Evolutionary conservation across 1,284 basidiomycete species (phyloP).

Genomic region (Cryptococcus wingfieldii): DNA sequence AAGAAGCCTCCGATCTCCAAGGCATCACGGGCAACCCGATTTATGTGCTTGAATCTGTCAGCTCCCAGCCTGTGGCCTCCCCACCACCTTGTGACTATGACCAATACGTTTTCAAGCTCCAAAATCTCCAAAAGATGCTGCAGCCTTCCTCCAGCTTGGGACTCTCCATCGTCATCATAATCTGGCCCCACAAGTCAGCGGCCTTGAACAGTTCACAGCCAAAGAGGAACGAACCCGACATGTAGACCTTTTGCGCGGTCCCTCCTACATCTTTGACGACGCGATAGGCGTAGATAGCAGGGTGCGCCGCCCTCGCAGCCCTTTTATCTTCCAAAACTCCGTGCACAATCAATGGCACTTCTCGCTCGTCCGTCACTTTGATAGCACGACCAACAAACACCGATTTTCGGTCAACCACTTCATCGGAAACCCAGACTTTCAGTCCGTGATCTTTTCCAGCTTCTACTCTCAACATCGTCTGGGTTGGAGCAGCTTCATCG

Average conservation of each 20-base stretch:
- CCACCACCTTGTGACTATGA: slow-evolving; percentile 61
- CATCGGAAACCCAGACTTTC: slow-evolving; percentile 62
- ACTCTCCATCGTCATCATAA: slow-evolving; percentile 90
- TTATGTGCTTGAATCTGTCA: slow-evolving; percentile 88
- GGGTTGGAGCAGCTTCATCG: not conserved
- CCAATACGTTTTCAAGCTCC: slow-evolving; percentile 64
- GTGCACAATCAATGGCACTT: slow-evolving; percentile 69
- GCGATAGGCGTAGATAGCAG: slow-evolving; percentile 74
- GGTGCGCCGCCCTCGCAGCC: slow-evolving; percentile 68
- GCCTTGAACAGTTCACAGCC: not conserved
- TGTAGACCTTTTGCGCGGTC: slow-evolving; percentile 32
- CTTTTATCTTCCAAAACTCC: slow-evolving; percentile 64
- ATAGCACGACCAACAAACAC: slow-evolving; percentile 78
- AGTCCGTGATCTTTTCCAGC: slow-evolving; percentile 50
- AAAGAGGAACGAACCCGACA: slow-evolving; percentile 32
- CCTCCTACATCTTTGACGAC: slow-evolving; percentile 40
- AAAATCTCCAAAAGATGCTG: slow-evolving; percentile 84
- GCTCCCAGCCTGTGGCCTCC: slow-evolving; percentile 67
- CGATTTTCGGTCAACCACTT: slow-evolving; percentile 77
- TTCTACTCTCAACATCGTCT: not conserved
- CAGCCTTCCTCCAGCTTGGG: slow-evolving; percentile 78
- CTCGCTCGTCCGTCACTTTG: slow-evolving; percentile 66
- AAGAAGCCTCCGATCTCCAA: slow-evolving; percentile 63
- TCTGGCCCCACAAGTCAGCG: slow-evolving; percentile 53
- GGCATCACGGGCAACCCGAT: slow-evolving; percentile 80